Base-by-base conservation (phyloP, 495 filamentous ascomycete genomes). In the Neurospora sp. region DNA sequence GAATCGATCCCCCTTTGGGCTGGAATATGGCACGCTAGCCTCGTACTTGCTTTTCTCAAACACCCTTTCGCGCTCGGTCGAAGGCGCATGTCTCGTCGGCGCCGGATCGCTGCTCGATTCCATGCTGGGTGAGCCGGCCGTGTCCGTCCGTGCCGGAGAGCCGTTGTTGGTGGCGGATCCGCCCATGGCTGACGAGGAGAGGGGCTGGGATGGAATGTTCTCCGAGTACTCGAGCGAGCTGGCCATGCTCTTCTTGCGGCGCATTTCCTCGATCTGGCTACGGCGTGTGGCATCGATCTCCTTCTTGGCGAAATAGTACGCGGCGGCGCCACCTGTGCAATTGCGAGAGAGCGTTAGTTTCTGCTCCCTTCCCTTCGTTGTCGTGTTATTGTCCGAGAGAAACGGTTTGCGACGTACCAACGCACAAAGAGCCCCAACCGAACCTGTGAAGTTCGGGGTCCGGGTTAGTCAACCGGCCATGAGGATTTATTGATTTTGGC, bases 291-390 rank as follows among this genome's bases (percentile, higher is more conserved):
- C 92, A 77, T 98, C 95, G 86, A 99, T 94, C 80, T 90, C 91
- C 76, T 90, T 86, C 86, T 99, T 99, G 71, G 96, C 96, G 81
- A 97, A 97, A 84, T 93, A 93, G 87, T 99, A 99, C 74, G 96
- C 94, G 44, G 76, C 83, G 70, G 88, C 94, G 78, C 93, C 96
- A 78, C 94, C 96, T 94, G 78, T 40, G 72, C 10, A 39, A 37
- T 20, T 35, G 59, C 72, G 48, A 73, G 27, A 65, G 18, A 27
- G 44, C 65, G 74, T 82, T 46, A 82, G 79, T 61, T 53, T 20
- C 12, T 11, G 39, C 39, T 35, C 20, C 31, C 53, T 65, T 65
- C 7, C 11, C 53, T 65, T 35, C 27, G 40, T 68, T 31, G 3
- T 27, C 20, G 38, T 42, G 11, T 0, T 35, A 40, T 22, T 70